Percentiles rank a stretch among this genome's conserved stretches.
Conservation (phyloP, 2,329 filamentous ascomycete species). For the Alternaria incomplexa region DNA sequence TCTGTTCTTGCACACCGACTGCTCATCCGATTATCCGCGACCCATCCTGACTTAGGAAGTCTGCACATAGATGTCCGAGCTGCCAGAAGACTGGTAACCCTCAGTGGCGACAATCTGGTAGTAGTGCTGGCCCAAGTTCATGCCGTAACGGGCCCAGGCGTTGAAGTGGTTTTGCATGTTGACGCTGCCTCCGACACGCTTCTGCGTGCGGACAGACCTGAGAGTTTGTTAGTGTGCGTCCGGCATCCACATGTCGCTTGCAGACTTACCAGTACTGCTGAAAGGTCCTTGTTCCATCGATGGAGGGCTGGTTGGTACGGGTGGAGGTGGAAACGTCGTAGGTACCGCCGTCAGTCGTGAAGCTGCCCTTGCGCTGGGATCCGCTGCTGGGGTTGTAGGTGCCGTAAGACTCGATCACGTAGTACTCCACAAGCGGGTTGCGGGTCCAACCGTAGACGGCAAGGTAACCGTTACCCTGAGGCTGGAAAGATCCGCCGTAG, state of each 20-base stretch:
- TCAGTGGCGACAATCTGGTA: constrained; percentile 58
- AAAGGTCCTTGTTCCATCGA: constrained; percentile 60
- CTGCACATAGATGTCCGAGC: constrained; percentile 13
- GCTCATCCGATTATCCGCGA: neutral
- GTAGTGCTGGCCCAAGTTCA: constrained; percentile 23
- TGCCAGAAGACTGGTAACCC: constrained; percentile 58
- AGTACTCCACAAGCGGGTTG: constrained; percentile 62
- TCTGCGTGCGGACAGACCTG: constrained; percentile 51
- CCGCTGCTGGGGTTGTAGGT: constrained; percentile 55
- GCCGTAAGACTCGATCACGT: constrained; percentile 61
- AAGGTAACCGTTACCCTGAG: constrained; percentile 29
- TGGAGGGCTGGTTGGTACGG: constrained; percentile 59
- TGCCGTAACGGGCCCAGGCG: constrained; percentile 31
- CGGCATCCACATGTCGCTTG: no score
- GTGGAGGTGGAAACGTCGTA: constrained; percentile 59
- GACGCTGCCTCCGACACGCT: constrained; percentile 54
- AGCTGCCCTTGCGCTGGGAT: constrained; percentile 54
- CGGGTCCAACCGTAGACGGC: constrained; percentile 63
- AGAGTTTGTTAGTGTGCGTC: neutral
- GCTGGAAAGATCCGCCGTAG: constrained; percentile 22
- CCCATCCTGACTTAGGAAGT: neutral
- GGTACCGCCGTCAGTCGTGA: constrained; percentile 58
- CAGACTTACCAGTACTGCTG: constrained; percentile 58
- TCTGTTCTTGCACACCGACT: neutral
- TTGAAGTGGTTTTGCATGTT: constrained; percentile 37